phyloP scores from a whole-genome alignment of 306 rosid species.

The Acmispon strigosus region DNA sequence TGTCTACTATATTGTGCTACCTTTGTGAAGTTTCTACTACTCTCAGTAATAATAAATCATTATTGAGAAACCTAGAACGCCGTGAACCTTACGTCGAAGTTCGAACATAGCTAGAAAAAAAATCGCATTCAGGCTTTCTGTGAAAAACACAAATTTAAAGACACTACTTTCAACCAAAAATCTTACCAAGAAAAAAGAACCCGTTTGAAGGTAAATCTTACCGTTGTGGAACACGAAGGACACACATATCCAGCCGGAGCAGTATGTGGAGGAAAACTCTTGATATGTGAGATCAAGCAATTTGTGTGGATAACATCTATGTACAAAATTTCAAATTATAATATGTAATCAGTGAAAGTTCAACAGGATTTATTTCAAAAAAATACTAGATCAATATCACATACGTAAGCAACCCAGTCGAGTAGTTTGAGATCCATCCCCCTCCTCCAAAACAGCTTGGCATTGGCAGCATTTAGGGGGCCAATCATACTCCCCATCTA shows the following conservation, averaged over 20 bases:
- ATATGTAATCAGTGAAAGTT: conserved; percentile 13
- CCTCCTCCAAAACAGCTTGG: conserved; percentile 65
- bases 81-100: conserved; percentile 4
- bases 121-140: neutral
- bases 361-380: conserved; percentile 8
- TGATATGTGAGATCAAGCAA: conserved; percentile 87
- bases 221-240: conserved; percentile 86
- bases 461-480: conserved; percentile 91
- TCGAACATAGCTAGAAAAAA: conserved; percentile 1
- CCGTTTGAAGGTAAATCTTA: conserved; percentile 36
- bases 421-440: conserved; percentile 61
- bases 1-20: no score
- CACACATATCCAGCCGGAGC: conserved; percentile 98
- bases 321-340: conserved; percentile 24
- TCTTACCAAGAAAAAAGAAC: conserved; percentile 2
- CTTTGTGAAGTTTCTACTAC: neutral
- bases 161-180: neutral
- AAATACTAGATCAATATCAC: conserved; percentile 34
- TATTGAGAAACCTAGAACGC: conserved; percentile 5
- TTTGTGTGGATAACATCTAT: conserved; percentile 84
- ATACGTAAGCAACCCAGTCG: conserved; percentile 98
- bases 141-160: neutral
- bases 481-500: conserved; percentile 96
- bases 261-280: conserved; percentile 87
- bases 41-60: neutral